A percentile compares a stretch with the other conserved stretches of the same genome.
Evolutionary conservation across 2,329 filamentous ascomycete species (phyloP).

Genomic region (Phialophora verrucosa): DNA sequence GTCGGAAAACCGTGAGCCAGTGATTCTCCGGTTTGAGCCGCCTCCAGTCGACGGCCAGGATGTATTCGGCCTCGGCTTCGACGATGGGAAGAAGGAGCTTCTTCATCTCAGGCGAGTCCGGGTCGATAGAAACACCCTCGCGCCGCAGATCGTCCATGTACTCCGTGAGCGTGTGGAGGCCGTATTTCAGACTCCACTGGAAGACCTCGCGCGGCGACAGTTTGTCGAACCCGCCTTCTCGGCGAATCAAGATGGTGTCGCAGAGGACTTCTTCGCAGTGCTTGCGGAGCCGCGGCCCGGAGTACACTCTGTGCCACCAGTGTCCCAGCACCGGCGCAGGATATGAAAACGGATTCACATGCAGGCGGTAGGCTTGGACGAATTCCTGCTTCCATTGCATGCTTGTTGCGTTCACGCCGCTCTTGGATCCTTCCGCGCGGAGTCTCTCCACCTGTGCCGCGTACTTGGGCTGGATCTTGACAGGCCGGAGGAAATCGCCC

Average conservation of each 20-base stretch:
- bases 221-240: constrained; percentile 31
- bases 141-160: constrained; percentile 14
- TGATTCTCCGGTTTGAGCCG: constrained; percentile 21
- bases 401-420: neutral
- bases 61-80: constrained; percentile 25
- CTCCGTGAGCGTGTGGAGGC: constrained; percentile 19
- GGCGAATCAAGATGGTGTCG: constrained; percentile 28
- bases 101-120: constrained; percentile 30
- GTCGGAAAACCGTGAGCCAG: constrained; percentile 20
- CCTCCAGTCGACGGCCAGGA: constrained; percentile 27
- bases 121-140: constrained; percentile 17
- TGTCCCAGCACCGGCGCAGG: constrained; percentile 1
- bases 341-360: constrained; percentile 11
- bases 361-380: constrained; percentile 14
- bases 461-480: constrained; percentile 8
- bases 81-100: constrained; percentile 21
- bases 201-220: constrained; percentile 32
- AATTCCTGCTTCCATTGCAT: constrained; percentile 13
- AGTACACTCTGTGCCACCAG: constrained; percentile 16
- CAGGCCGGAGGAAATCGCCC: constrained; percentile 46
- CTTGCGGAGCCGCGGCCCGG: constrained; percentile 11
- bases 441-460: constrained; percentile 9
- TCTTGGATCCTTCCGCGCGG: neutral
- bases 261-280: constrained; percentile 29
- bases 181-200: constrained; percentile 32